These are phyloP conservation scores for Tetracladium marchalianum DNA, from an alignment of 495 filamentous ascomycete species.

Conservation along the genomic window DNA sequence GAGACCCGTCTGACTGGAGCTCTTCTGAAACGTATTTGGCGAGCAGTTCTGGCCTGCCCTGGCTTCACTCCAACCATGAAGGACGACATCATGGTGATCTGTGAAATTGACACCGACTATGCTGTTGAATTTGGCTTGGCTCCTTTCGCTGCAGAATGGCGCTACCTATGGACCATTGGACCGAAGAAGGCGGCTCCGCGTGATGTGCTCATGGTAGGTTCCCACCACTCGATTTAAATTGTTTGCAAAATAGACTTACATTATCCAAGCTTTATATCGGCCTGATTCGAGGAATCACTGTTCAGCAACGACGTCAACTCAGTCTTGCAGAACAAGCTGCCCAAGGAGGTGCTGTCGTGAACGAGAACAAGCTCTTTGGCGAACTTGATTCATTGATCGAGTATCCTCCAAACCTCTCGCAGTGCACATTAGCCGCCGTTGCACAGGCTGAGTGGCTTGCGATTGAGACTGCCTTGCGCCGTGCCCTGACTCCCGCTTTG, in stretches of 20 bases:
- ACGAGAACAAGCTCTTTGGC: constrained; percentile 32
- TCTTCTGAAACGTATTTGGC: constrained; percentile 47
- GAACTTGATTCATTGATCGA: constrained; percentile 24
- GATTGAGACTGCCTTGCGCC: constrained; percentile 27
- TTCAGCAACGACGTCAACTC: constrained; percentile 15
- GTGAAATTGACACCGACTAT: constrained; percentile 14
- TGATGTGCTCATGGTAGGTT: constrained; percentile 38
- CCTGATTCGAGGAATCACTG: constrained; percentile 38
- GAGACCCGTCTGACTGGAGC: constrained; percentile 35
- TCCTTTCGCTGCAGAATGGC: constrained; percentile 28
- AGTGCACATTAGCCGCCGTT: constrained; percentile 25
- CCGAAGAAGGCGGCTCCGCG: constrained; percentile 28
- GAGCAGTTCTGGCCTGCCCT: constrained; percentile 48
- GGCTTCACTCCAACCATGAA: constrained; percentile 56
- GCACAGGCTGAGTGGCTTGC: constrained; percentile 27
- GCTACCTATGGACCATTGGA: constrained; percentile 28
- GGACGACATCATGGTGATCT: constrained; percentile 33
- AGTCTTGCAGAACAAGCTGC: constrained; percentile 25
- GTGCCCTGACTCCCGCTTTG: constrained; percentile 5
- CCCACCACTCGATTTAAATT: background rate
- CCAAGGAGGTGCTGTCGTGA: background rate
- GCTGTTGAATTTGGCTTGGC: constrained; percentile 22
- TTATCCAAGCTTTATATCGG: constrained; percentile 39
- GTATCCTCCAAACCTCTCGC: constrained; percentile 21
- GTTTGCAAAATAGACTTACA: constrained; percentile 16